Conservation (phyloP, 2,329 filamentous ascomycete species). For the Hymenoscyphus fraxineus region DNA sequence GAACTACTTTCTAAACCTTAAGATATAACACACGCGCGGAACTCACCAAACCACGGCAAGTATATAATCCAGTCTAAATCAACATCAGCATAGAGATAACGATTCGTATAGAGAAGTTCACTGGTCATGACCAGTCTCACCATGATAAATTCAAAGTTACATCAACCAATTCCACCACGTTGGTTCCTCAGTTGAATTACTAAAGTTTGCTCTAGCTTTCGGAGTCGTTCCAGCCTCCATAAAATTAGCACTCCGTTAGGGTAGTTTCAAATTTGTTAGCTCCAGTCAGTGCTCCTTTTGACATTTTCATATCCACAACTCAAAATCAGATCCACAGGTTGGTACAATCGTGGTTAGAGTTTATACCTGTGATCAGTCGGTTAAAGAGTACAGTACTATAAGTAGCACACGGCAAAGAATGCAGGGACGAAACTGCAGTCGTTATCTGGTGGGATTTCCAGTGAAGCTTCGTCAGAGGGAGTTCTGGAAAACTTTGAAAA, state of each 20-base stretch:
- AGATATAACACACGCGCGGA: background rate
- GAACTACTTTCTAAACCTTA: background rate
- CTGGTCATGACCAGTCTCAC: background rate
- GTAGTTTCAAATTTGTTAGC: background rate
- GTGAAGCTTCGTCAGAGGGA: too few species aligned
- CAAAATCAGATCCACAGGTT: too few species aligned
- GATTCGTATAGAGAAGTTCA: background rate
- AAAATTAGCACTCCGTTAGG: background rate
- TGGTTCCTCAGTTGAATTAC: background rate
- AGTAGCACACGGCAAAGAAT: too few species aligned
- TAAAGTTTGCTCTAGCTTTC: background rate
- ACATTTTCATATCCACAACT: background rate
- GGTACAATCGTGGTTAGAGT: too few species aligned
- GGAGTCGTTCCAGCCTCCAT: background rate
- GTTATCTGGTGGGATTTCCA: too few species aligned
- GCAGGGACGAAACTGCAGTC: too few species aligned
- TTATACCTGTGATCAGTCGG: too few species aligned
- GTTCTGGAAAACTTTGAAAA: too few species aligned
- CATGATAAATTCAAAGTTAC: background rate
- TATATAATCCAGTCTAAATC: background rate
- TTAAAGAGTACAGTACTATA: too few species aligned
- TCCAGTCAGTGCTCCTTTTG: background rate
- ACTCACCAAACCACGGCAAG: background rate
- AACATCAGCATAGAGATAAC: background rate
- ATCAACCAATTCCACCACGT: background rate